Base-by-base conservation (phyloP, 306 rosid species). In the Lupinus albus region DNA sequence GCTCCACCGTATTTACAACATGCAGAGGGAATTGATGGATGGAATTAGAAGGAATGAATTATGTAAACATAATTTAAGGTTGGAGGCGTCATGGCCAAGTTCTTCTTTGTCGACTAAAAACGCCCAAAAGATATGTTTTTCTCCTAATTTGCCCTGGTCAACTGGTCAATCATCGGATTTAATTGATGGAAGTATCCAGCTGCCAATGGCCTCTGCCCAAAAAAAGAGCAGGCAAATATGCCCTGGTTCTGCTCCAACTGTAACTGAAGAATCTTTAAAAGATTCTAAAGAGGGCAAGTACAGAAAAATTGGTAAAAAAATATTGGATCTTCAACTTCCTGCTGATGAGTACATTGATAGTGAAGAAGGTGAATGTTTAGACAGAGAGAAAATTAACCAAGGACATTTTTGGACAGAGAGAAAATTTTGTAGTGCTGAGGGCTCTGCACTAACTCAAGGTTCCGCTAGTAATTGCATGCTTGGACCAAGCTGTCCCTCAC, bases 241-340 rank as follows among this genome's bases (percentile, higher is more conserved):
- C 64, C 50, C 52, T 11, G 15, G 52, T 73, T 57, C 77, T 42
- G 13, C 74, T 76, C 68, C 51, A 59, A 63, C 65, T 63, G 79
- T 57, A 75, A 56, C 48, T 0, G 76, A 76, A 67, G 85, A 74
- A 25, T 45, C 54, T 61, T 67, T 61, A 0, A 61, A 66, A 76
- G 81, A 83, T 47, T 11, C 36, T 36, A 67, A 68, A 4, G 85
- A 80, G 61, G 77, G 79, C 74, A 78, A 75, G 47, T 68, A 63
- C 83, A 79, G 76, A 80, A 85, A 77, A 79, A 35, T 79, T 67
- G 85, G 85, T 38, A 93, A 80, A 56, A 85, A 83, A 55, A 11
- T 77, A 49, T 75, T 88, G 80, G 96, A 93, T 88, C 97, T 93
- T 54, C 81, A 84, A 77, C 94, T 90, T 79, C 88, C 94, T 21